Evolutionary conservation across 768 basidiomycete species (phyloP), one percentile per base, ranked within the genome.

Genomic region (Hypholoma sublateritium): DNA sequence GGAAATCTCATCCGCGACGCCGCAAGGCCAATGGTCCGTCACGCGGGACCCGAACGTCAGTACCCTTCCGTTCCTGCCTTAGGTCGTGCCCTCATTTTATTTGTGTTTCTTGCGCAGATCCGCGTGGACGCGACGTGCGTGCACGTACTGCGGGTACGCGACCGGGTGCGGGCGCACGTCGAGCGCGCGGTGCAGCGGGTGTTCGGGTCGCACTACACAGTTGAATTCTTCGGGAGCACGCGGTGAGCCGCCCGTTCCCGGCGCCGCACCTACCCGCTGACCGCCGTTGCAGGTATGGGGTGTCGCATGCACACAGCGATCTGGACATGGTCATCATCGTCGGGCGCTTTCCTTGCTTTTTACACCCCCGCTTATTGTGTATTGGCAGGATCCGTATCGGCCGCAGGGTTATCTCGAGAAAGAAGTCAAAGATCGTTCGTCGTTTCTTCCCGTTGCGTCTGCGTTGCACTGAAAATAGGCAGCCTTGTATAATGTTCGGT

Each of bases 321-420:
- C 64, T 85, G 45, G 84, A 85, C 62, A 59, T 85, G 46, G 72
- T 82, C 8, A 67, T 87, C 39, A 53, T 83, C 2, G 85, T 85
- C 53, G 56, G 79, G 68, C 11, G 16, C 42, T 34, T 43, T 16
- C 13, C 19, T 41, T 7, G 49, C 25, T n/a, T 14, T 14, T 21
- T 42, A 5, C 1, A 42, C 49, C 19, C 25, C 24, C 28, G 16
- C 5, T 19, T 21, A 7, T 32, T 19, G 11, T n/a, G 28, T 2
- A 7, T 43, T 50, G 3, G 9, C 41, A 25, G 11, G 16, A 4
- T 13, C 49, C 49, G 8, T 17, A n/a, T 5, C n/a, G 16, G 2
- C 22, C 24, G 11, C 35, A 17, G n/a, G 35, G 7, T 19, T n/a
- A 24, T 19, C 34, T 32, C 41, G 16, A 43, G 50, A 36, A 11